These are phyloP conservation scores for Kurtzmaniella cleridarum DNA, from an alignment of 805 yeast species.

Conservation along the genomic window DNA sequence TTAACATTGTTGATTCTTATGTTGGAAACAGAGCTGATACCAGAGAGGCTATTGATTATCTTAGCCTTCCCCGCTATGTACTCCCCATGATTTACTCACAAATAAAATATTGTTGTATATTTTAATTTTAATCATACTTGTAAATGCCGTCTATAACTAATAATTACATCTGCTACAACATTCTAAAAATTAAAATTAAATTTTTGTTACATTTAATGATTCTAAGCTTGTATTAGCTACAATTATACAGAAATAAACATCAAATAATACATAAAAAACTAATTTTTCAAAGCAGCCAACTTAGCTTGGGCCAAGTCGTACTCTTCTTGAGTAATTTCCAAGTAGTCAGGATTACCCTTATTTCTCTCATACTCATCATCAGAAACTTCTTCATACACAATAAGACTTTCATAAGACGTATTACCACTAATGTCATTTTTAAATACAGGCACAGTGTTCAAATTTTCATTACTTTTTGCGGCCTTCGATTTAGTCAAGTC, in stretches of 20 bases:
- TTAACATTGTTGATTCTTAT: constrained; percentile 73
- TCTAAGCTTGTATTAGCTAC: too few species aligned
- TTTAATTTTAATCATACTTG: too few species aligned
- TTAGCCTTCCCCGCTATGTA: too few species aligned
- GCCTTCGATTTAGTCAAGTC: background rate
- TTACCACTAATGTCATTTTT: background rate
- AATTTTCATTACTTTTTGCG: background rate
- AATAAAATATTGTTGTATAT: too few species aligned
- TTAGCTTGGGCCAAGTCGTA: constrained; percentile 10
- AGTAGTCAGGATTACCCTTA: constrained; percentile 45
- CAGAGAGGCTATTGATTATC: constrained; percentile 74
- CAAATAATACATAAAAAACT: too few species aligned
- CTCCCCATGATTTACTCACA: too few species aligned
- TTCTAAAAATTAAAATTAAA: too few species aligned
- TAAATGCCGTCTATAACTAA: too few species aligned
- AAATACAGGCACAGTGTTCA: background rate
- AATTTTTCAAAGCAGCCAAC: background rate
- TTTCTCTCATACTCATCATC: constrained; percentile 42
- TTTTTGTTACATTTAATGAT: too few species aligned
- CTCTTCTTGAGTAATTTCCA: constrained; percentile 29
- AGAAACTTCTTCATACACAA: constrained; percentile 44
- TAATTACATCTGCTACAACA: too few species aligned
- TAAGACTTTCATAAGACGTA: constrained; percentile 11
- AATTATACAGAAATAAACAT: too few species aligned
- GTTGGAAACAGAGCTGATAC: constrained; percentile 89